These are phyloP conservation scores for Cardiospermum halicacabum DNA, from an alignment of 345 rosid species.

Conservation along the genomic window DNA sequence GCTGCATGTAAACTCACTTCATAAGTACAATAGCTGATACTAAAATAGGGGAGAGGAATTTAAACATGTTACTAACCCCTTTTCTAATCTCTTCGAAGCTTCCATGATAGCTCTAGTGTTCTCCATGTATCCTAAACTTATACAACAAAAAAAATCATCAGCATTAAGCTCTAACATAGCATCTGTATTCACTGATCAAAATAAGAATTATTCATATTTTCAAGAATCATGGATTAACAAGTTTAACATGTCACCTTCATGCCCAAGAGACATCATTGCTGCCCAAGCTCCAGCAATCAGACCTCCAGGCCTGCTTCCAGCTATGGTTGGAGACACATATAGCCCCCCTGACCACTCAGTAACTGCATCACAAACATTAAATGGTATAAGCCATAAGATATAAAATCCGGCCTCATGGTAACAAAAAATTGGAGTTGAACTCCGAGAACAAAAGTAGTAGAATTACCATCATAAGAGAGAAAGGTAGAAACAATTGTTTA, in stretches of 20 bases:
- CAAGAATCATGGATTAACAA: neutral
- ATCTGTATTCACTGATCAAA: slow-evolving; percentile 10
- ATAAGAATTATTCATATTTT: slow-evolving; percentile 14
- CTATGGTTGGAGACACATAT: slow-evolving; percentile 82
- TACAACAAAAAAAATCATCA: slow-evolving; percentile 16
- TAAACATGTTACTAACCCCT: slow-evolving; percentile 45
- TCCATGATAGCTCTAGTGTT: slow-evolving; percentile 77
- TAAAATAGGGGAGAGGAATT: neutral
- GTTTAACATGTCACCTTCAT: slow-evolving; percentile 45
- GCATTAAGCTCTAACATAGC: slow-evolving; percentile 7
- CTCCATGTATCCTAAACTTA: slow-evolving; percentile 65
- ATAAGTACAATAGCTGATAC: neutral
- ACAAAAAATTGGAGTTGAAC: neutral
- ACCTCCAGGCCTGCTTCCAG: slow-evolving; percentile 94
- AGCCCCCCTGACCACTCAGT: slow-evolving; percentile 98
- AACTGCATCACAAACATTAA: slow-evolving; percentile 42
- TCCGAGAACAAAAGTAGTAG: neutral
- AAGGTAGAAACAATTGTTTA: neutral
- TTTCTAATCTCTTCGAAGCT: slow-evolving; percentile 58
- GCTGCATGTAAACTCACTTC: slow-evolving; percentile 30
- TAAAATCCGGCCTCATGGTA: neutral
- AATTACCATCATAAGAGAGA: too few relatives aligned
- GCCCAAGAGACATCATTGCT: slow-evolving; percentile 82
- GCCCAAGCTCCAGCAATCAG: slow-evolving; percentile 97
- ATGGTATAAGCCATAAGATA: slow-evolving; percentile 14